These are phyloP conservation scores for Cyberlindnera euphorbiae DNA, from an alignment of 805 yeast genomes.

Conservation along the genomic window DNA sequence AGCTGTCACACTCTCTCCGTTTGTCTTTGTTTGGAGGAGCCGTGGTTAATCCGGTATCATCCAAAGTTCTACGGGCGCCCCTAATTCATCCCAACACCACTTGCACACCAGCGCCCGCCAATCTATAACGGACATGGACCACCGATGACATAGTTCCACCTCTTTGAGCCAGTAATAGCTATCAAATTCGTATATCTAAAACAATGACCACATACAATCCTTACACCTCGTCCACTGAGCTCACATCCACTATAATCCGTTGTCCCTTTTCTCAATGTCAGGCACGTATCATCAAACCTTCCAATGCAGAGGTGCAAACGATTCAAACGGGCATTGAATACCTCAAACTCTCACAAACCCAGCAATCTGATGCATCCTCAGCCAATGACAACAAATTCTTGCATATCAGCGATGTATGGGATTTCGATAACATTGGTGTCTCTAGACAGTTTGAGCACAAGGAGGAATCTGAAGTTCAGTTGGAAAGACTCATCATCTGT, in stretches of 20 bases:
- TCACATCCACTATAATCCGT: constrained; percentile 11
- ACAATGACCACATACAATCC: too few species aligned
- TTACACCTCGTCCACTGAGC: constrained; percentile 1
- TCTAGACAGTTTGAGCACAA: constrained; percentile 33
- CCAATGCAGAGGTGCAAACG: background rate
- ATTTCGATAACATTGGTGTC: constrained; percentile 75
- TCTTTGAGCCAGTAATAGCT: too few species aligned
- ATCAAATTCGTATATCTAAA: too few species aligned
- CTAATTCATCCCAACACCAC: too few species aligned
- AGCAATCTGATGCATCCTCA: too few species aligned
- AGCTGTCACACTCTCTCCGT: too few species aligned
- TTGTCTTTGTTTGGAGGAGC: too few species aligned
- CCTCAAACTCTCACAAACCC: constrained; percentile 5
- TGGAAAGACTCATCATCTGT: constrained; percentile 57
- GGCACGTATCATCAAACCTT: constrained; percentile 21
- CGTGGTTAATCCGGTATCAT: too few species aligned
- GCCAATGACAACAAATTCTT: constrained; percentile 30
- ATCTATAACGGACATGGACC: too few species aligned
- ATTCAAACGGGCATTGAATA: constrained; percentile 7
- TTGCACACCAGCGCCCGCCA: too few species aligned
- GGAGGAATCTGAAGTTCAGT: constrained; percentile 22
- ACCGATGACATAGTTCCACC: too few species aligned
- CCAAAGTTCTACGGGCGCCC: too few species aligned
- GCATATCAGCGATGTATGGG: constrained; percentile 61
- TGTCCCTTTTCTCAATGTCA: constrained; percentile 25